phyloP scores from a whole-genome alignment of 345 rosid species.

The Hirschfeldia incana region DNA sequence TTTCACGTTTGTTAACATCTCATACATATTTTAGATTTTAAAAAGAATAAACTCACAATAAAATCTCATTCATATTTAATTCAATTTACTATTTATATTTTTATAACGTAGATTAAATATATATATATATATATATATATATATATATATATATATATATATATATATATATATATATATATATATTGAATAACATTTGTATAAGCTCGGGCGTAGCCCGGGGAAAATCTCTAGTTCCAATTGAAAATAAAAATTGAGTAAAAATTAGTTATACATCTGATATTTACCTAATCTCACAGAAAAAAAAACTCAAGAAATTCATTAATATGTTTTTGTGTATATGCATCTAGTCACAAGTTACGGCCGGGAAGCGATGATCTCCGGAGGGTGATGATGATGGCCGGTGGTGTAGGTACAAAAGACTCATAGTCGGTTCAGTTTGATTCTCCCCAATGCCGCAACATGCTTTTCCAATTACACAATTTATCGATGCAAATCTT shows the following conservation, averaged over 20 bases:
- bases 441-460: conserved; percentile 92
- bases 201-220: too few relatives aligned
- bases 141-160: too few relatives aligned
- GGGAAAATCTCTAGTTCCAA: too few relatives aligned
- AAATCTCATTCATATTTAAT: too few relatives aligned
- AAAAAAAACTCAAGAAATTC: conserved; percentile 2
- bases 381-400: conserved; percentile 47
- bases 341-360: conserved; percentile 7
- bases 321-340: not conserved
- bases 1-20: too few relatives aligned
- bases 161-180: too few relatives aligned
- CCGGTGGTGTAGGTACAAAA: conserved; percentile 71
- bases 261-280: conserved; percentile 6
- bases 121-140: too few relatives aligned
- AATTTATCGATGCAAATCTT: conserved; percentile 74
- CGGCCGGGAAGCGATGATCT: conserved; percentile 22
- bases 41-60: too few relatives aligned
- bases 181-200: too few relatives aligned
- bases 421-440: conserved; percentile 68
- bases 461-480: conserved; percentile 89
- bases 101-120: too few relatives aligned
- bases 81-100: too few relatives aligned
- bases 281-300: conserved; percentile 15
- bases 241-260: not conserved
- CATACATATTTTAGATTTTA: too few relatives aligned